These are phyloP conservation scores for Coelastrella sp. DNA, from an alignment of 139 green algal species.

Conservation along the genomic window DNA sequence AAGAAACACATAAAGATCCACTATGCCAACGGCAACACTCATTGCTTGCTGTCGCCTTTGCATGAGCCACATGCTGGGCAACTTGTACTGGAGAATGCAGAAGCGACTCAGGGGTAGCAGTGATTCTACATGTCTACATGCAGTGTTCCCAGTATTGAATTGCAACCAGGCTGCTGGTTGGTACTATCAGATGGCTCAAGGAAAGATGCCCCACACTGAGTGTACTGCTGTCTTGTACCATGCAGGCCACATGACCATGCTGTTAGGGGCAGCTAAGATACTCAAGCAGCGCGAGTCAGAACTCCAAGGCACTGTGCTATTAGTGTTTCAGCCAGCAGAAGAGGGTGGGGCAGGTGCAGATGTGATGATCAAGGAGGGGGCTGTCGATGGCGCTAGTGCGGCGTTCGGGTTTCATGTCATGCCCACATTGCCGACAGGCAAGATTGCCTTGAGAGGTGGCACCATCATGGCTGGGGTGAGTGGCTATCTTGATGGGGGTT, in stretches of 20 bases:
- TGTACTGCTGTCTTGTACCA: not conserved
- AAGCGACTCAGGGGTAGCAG: no score
- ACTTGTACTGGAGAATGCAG: no score
- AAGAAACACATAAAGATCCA: no score
- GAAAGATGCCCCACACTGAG: no score
- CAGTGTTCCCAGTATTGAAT: no score
- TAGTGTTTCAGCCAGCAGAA: conserved; percentile 96
- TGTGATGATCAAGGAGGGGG: conserved; percentile 66
- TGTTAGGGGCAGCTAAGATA: conserved; percentile 83
- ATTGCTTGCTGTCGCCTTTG: no score
- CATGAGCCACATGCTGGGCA: no score
- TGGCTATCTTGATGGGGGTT: no score
- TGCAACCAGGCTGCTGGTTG: no score
- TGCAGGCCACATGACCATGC: conserved; percentile 80
- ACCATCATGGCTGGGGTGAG: conserved; percentile 84
- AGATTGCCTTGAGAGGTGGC: conserved; percentile 70
- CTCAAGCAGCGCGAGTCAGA: conserved; percentile 72
- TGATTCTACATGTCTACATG: no score
- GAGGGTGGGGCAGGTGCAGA: conserved; percentile 84
- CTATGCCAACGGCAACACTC: no score
- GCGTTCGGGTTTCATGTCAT: conserved; percentile 88
- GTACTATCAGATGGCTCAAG: no score
- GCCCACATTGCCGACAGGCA: conserved; percentile 65
- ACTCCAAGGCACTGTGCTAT: conserved; percentile 75
- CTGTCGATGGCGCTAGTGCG: conserved; percentile 44